A percentile compares a stretch with the other conserved stretches of the same genome.
Conservation (phyloP, 169 alveolate genomes). For the Plasmodium coatneyi region DNA sequence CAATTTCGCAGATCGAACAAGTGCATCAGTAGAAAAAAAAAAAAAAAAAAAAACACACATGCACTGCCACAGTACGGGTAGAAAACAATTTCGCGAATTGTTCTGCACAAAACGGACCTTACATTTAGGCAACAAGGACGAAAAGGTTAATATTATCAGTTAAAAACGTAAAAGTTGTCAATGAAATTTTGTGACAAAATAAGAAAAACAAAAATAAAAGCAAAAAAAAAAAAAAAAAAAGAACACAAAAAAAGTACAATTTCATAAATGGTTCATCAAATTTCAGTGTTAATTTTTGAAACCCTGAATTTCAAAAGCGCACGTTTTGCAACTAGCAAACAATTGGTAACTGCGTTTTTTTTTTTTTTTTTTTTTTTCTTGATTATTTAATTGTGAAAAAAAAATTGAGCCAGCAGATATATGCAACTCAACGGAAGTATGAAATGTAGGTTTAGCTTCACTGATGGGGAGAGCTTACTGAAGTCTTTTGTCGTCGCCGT, state of each 20-base stretch:
- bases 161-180: constrained; percentile 9
- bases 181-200: background rate
- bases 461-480: background rate
- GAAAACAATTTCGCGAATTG: constrained; percentile 10
- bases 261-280: background rate
- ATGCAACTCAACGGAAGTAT: background rate
- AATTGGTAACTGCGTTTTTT: background rate
- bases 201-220: background rate
- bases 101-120: constrained; percentile 1
- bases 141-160: background rate
- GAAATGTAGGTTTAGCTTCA: constrained; percentile 9
- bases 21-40: background rate
- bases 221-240: background rate
- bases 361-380: background rate
- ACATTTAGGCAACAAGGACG: constrained; percentile 5
- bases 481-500: background rate
- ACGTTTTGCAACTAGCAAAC: constrained; percentile 5
- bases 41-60: background rate
- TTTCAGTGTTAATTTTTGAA: background rate
- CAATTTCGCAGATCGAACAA: background rate
- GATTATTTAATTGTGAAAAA: constrained; percentile 12
- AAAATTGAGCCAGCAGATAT: constrained; percentile 15
- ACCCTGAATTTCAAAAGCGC: background rate
- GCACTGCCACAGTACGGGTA: background rate
- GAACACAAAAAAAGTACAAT: constrained; percentile 11